phyloP scores from a whole-genome alignment of 768 basidiomycete genomes.

The Panaeolus papilionaceus region DNA sequence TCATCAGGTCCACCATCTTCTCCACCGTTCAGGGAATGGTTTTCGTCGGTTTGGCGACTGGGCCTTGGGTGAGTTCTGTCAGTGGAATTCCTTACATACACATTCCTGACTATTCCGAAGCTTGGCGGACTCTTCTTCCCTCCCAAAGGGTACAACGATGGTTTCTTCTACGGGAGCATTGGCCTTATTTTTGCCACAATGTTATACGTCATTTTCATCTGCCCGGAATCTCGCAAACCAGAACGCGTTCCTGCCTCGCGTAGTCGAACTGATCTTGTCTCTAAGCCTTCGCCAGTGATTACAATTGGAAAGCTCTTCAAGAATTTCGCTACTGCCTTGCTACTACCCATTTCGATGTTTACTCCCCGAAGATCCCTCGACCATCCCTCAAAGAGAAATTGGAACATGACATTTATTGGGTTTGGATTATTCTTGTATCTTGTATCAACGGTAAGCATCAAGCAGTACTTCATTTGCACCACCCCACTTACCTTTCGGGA shows the following conservation, averaged over 20 bases:
- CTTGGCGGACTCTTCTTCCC: slow-evolving; percentile 61
- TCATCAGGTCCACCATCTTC: slow-evolving; percentile 54
- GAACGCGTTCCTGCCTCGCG: slow-evolving; percentile 24
- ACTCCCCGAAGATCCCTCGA: slow-evolving; percentile 56
- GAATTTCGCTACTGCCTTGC: slow-evolving; percentile 48
- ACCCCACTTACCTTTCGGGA: slow-evolving; percentile 9
- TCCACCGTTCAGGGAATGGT: slow-evolving; percentile 76
- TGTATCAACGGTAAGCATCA: slow-evolving; percentile 63
- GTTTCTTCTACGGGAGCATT: slow-evolving; percentile 53
- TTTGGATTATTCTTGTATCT: slow-evolving; percentile 66
- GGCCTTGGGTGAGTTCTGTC: slow-evolving; percentile 67
- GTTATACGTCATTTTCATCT: slow-evolving; percentile 48
- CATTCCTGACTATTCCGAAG: slow-evolving; percentile 29
- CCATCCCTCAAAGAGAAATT: slow-evolving; percentile 58
- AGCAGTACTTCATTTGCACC: not conserved
- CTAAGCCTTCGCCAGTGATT: slow-evolving; percentile 38
- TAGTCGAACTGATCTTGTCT: slow-evolving; percentile 28
- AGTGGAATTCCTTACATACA: not conserved
- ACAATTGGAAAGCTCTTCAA: slow-evolving; percentile 31
- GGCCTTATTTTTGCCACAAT: slow-evolving; percentile 42
- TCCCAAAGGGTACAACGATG: slow-evolving; percentile 60
- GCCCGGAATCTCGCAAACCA: slow-evolving; percentile 59
- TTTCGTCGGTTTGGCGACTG: slow-evolving; percentile 78
- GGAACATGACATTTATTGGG: slow-evolving; percentile 76
- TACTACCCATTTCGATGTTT: slow-evolving; percentile 76